Evolutionary conservation across 140 eudicot genomes (phyloP).

Genomic region (Stevia rebaudiana): DNA sequence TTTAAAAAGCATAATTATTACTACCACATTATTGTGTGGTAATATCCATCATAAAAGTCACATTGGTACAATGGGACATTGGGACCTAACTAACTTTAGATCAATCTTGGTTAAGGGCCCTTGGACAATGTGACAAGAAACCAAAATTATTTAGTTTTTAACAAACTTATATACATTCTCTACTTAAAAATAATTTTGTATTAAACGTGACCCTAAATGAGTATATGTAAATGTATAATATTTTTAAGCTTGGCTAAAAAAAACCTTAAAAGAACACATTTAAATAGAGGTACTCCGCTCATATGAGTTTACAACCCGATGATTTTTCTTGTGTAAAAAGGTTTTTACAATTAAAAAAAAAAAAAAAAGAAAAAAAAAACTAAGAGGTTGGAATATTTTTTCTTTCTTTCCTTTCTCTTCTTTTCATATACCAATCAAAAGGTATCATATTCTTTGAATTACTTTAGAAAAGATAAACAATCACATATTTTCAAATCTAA

Average conservation of each 20-base stretch:
- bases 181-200: no score
- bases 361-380: no score
- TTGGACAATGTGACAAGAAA: background rate
- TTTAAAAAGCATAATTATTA: constrained; percentile 9
- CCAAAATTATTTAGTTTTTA: background rate
- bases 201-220: no score
- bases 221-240: no score
- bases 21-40: constrained; percentile 7
- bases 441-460: constrained; percentile 26
- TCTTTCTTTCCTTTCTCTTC: background rate
- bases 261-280: no score
- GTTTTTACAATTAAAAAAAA: no score
- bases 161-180: background rate
- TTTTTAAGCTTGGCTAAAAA: no score
- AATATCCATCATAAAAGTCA: background rate
- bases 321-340: no score
- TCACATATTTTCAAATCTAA: background rate
- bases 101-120: constrained; percentile 5
- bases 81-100: constrained; percentile 20
- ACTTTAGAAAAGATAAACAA: background rate
- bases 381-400: background rate
- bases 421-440: constrained; percentile 13
- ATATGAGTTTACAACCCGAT: no score
- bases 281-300: no score
- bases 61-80: constrained; percentile 12